Evolutionary conservation across 371 early-diverging fungal species (phyloP), one percentile per base, ranked within the genome.

Genomic region (Mycotypha africana): DNA sequence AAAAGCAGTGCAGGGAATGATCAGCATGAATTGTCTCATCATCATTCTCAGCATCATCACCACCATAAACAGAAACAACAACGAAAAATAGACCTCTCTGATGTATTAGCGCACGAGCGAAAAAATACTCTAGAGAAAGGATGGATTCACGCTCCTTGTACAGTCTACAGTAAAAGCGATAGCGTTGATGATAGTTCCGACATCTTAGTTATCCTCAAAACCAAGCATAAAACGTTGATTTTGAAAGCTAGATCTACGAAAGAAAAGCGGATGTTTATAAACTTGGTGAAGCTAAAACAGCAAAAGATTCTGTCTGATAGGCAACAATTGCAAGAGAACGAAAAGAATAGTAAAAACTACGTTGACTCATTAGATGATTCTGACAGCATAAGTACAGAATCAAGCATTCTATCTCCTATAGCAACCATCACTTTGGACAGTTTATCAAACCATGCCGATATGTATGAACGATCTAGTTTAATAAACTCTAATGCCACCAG

Each of bases 91-190:
- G 49, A 53, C 12, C 35, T 58, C 2, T 41, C 30, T n/a, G 49
- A 58, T 42, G 53, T 58, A 2, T 10, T 58, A 2, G 22, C 38
- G 1, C 25, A 49, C 38, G 45, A 45, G 34, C n/a, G n/a, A n/a
- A n/a, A n/a, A n/a, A 32, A 22, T 9, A 33, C 31, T 44, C 28
- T 43, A 7, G 22, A 35, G 10, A 14, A 20, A 7, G 47, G 47
- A n/a, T 62, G 63, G 63, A 55, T 55, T 16, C 55, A 55, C 44
- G 58, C 51, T 0, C 36, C 51, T 25, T 62, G 55, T 35, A 30
- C 31, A 9, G 45, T 55, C 15, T 26, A 43, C 12, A 45, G 36
- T 36, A 8, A 51, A 14, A 8, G 48, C 7, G 35, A 35, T 15
- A 23, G 26, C 2, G 37, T 22, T 24, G 45, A 52, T 14, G 45